phyloP scores from a whole-genome alignment of 192 early-diverging fungal genomes.

The Mortierella hygrophila region DNA sequence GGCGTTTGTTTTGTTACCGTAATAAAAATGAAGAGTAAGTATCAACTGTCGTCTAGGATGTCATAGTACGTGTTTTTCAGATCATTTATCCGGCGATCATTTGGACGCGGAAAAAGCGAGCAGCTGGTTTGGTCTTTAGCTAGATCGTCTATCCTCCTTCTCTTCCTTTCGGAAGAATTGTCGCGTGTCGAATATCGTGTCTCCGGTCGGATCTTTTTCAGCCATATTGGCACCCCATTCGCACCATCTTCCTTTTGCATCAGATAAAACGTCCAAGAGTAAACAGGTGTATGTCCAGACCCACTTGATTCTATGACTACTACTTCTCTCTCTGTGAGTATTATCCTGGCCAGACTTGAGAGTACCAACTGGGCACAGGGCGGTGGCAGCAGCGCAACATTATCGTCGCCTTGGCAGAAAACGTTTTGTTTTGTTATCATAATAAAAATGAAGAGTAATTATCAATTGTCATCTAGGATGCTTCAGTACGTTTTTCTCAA shows the following conservation, averaged over 20 bases:
- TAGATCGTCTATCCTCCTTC: neutral
- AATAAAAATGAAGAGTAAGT: neutral
- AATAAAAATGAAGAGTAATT: neutral
- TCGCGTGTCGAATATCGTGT: neutral
- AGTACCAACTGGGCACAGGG: constrained; percentile 24
- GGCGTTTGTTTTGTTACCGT: neutral
- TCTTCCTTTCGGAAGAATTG: neutral
- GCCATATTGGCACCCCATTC: neutral
- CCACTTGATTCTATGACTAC: neutral
- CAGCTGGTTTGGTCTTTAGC: neutral
- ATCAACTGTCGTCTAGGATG: neutral
- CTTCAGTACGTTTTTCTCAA: neutral
- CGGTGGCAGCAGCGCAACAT: neutral
- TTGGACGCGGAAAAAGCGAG: neutral
- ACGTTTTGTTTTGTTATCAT: neutral
- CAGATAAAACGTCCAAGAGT: neutral
- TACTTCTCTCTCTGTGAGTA: constrained; percentile 3
- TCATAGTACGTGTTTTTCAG: neutral
- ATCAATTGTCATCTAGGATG: neutral
- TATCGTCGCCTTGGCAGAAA: neutral
- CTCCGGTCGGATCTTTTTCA: neutral
- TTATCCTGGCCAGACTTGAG: constrained; percentile 38
- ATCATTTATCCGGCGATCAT: too few species aligned
- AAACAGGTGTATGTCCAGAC: neutral
- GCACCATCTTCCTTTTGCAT: neutral